Base-by-base conservation (phyloP, 495 filamentous ascomycete species). In the Immersiella caudata region DNA sequence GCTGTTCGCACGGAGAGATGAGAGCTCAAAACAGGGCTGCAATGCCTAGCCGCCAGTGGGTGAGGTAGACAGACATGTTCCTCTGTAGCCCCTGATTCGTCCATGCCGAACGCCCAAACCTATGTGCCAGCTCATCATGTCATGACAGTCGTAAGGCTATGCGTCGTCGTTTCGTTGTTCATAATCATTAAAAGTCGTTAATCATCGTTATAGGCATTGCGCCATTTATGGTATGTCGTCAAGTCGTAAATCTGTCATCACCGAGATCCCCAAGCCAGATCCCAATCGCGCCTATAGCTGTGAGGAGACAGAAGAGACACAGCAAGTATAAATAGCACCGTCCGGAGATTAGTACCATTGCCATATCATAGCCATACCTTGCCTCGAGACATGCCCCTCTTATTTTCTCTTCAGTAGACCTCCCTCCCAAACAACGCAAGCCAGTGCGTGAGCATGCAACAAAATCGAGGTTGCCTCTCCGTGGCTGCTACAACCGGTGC, bases 161-260 rank as follows among this genome's bases (percentile, higher is more conserved):
- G 21, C 6, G 21, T 24, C 6, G 52, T 55, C 52, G 24, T 55
- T 24, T 55, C 52, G 40, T 46, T 14, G 24, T 6, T 55, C 52
- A 55, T 55, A 20, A 26, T 55, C 52, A 26, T 55, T n/a, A 24
- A 33, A 33, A 29, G 26, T 59, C 56, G 56, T 59, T 9, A 6
- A 20, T 59, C 56, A 11, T 59, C 24, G n/a, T 20, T 4, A 33
- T 27, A 33, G 56, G 18, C 27, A 33, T 59, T 59, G 56, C 56
- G 26, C 26, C 56, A 25, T 33, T 59, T 33, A 22, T 55, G 52
- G 14, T 55, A 22, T 55, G 56, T 27, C 27, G 56, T 59, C 1
- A 9, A 26, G 56, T 59, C 56, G 56, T 59, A 59, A 59, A 6
- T 22, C 22, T n/a, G 52, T 55, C 11, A 33, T 59, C 56, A 33